phyloP scores from a whole-genome alignment of 2,329 filamentous ascomycete species.

The Ophiosphaerella korrae region DNA sequence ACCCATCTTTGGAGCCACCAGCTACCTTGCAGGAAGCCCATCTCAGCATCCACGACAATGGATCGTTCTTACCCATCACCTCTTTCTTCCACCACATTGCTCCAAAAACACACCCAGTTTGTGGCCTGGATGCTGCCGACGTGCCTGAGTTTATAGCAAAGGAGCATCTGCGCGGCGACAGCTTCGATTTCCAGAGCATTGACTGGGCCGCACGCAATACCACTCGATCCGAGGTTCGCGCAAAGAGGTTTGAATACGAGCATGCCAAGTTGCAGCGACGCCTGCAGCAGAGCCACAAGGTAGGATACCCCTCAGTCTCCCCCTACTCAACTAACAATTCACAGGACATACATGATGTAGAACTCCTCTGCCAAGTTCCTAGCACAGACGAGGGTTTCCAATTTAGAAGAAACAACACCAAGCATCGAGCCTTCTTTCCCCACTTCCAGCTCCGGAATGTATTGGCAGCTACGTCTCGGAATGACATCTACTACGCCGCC shows the following conservation, averaged over 20 bases:
- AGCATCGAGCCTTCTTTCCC: slow-evolving; percentile 56
- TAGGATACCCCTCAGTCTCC: slow-evolving; percentile 7
- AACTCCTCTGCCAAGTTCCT: slow-evolving; percentile 30
- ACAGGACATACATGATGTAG: slow-evolving; percentile 6
- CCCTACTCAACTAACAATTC: slow-evolving; percentile 12
- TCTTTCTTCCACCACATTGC: slow-evolving; percentile 33
- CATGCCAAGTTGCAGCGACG: slow-evolving; percentile 21
- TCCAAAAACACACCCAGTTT: slow-evolving; percentile 16
- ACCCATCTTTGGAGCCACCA: slow-evolving; percentile 27
- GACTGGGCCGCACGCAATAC: slow-evolving; percentile 43
- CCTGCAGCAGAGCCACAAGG: slow-evolving; percentile 25
- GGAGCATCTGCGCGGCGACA: slow-evolving; percentile 42
- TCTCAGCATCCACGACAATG: slow-evolving; percentile 35
- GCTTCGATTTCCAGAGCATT: slow-evolving; percentile 47
- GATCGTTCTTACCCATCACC: slow-evolving; percentile 35
- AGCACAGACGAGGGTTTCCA: slow-evolving; percentile 54
- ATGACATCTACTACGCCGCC: slow-evolving; percentile 61
- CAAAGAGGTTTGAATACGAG: slow-evolving; percentile 32
- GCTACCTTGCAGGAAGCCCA: slow-evolving; percentile 33
- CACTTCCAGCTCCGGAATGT: slow-evolving; percentile 66
- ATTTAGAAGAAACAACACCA: slow-evolving; percentile 56
- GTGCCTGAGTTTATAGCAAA: slow-evolving; percentile 33
- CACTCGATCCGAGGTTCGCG: slow-evolving; percentile 29
- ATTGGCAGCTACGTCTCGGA: slow-evolving; percentile 59
- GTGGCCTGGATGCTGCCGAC: slow-evolving; percentile 30